These are phyloP conservation scores for Solanum medicagineum DNA, from an alignment of 257 asterid genomes.

Conservation along the genomic window DNA sequence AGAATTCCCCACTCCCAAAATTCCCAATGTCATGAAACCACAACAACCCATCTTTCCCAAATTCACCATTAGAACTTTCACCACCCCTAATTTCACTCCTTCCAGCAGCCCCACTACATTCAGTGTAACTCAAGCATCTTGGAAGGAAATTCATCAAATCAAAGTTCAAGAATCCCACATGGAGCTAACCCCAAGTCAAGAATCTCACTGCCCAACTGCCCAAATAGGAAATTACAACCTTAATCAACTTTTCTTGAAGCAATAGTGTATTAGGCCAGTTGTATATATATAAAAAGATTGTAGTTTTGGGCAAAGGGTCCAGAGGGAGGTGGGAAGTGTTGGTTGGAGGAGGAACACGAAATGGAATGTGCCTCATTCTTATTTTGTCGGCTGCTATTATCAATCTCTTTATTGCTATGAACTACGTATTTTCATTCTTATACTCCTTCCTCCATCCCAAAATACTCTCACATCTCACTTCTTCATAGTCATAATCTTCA, in stretches of 20 bases:
- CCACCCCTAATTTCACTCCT: neutral
- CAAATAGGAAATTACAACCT: neutral
- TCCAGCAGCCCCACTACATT: neutral
- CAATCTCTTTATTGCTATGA: no score
- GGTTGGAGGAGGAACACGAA: slow-evolving; percentile 9
- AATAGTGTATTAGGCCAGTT: neutral
- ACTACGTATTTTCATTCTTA: no score
- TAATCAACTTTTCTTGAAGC: neutral
- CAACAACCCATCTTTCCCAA: slow-evolving; percentile 46
- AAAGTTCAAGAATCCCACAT: slow-evolving; percentile 11
- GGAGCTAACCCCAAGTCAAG: neutral
- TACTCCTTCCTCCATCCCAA: no score
- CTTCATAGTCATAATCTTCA: no score
- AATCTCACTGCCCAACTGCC: neutral
- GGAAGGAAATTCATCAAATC: slow-evolving; percentile 25
- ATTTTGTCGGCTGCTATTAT: neutral
- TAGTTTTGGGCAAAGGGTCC: neutral
- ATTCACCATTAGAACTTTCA: slow-evolving; percentile 2
- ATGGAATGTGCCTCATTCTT: slow-evolving; percentile 5
- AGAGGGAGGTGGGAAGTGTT: slow-evolving; percentile 4
- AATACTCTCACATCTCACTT: no score
- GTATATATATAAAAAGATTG: neutral
- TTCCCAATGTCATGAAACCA: slow-evolving; percentile 75
- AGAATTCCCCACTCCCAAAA: slow-evolving; percentile 67
- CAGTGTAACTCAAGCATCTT: slow-evolving; percentile 11